These are phyloP conservation scores for Phlegmacium glaucopus DNA, from an alignment of 768 basidiomycete species.

Conservation along the genomic window DNA sequence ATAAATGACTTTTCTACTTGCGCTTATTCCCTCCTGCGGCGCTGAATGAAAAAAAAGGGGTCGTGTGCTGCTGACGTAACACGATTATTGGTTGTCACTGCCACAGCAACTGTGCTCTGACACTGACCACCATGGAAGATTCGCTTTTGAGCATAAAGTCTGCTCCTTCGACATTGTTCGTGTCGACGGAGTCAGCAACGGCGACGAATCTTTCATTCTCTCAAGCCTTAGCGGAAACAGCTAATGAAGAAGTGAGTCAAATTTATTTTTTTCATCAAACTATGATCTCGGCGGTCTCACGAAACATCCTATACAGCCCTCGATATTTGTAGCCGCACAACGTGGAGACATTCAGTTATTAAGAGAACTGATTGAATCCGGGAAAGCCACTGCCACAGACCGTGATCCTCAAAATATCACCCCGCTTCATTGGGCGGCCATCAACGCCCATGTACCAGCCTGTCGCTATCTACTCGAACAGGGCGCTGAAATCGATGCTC, in stretches of 20 bases:
- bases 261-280: not conserved
- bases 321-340: slow-evolving; percentile 84
- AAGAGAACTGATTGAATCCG: slow-evolving; percentile 65
- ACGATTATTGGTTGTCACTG: too few relatives aligned
- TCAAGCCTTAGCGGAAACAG: slow-evolving; percentile 34
- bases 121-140: slow-evolving; percentile 32
- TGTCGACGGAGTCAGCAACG: slow-evolving; percentile 44
- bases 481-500: slow-evolving; percentile 92
- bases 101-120: too few relatives aligned
- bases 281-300: not conserved
- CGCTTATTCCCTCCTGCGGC: too few relatives aligned
- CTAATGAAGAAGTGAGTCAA: slow-evolving; percentile 35
- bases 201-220: slow-evolving; percentile 46
- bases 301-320: slow-evolving; percentile 34
- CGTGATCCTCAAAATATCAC: slow-evolving; percentile 91
- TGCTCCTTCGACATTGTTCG: slow-evolving; percentile 44
- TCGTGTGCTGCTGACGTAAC: too few relatives aligned
- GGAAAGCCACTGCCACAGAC: slow-evolving; percentile 68
- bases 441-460: slow-evolving; percentile 89
- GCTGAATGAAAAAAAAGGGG: too few relatives aligned
- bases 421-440: slow-evolving; percentile 96
- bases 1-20: too few relatives aligned
- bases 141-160: slow-evolving; percentile 44
- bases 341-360: slow-evolving; percentile 74
- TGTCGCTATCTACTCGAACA: slow-evolving; percentile 87